Conservation (phyloP, 371 early-diverging fungal species). For the Thermomucor indicae-seudaticae region DNA sequence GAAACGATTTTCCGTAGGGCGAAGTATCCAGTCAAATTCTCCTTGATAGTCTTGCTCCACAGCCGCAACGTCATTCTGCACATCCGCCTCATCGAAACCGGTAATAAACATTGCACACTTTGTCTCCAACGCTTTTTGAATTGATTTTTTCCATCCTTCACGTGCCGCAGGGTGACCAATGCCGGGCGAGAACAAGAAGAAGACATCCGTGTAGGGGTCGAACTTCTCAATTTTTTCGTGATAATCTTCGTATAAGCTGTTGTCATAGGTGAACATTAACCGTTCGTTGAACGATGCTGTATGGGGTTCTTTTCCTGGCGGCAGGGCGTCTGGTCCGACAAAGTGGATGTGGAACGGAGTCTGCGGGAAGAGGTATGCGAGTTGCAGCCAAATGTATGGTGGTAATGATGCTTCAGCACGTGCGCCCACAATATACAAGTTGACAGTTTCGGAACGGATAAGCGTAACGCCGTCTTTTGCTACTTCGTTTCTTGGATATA, state of each 20-base stretch:
- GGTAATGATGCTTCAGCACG: constrained; percentile 80
- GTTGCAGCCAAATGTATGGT: constrained; percentile 72
- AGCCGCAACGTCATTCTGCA: constrained; percentile 57
- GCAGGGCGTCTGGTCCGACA: constrained; percentile 77
- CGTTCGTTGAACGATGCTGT: constrained; percentile 40
- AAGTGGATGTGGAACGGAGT: constrained; percentile 79
- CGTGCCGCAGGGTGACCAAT: constrained; percentile 63
- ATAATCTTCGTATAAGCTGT: constrained; percentile 42
- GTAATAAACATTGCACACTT: constrained; percentile 82
- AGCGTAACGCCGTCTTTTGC: constrained; percentile 41
- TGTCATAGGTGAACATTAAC: constrained; percentile 50
- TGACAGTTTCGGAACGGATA: constrained; percentile 55
- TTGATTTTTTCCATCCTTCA: constrained; percentile 69
- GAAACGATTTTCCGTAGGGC: constrained; percentile 68
- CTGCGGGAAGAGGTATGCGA: constrained; percentile 74
- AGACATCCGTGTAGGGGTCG: constrained; percentile 78
- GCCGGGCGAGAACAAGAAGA: constrained; percentile 82
- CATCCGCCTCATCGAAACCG: constrained; percentile 72
- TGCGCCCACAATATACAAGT: constrained; percentile 74
- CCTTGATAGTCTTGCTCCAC: constrained; percentile 56
- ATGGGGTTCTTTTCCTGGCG: constrained; percentile 46
- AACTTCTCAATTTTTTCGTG: constrained; percentile 53
- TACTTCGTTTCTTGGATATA: constrained; percentile 54
- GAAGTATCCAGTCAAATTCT: constrained; percentile 76
- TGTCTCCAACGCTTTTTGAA: constrained; percentile 69